Base-by-base conservation (phyloP, 495 filamentous ascomycete species). In the Tuber melanosporum region DNA sequence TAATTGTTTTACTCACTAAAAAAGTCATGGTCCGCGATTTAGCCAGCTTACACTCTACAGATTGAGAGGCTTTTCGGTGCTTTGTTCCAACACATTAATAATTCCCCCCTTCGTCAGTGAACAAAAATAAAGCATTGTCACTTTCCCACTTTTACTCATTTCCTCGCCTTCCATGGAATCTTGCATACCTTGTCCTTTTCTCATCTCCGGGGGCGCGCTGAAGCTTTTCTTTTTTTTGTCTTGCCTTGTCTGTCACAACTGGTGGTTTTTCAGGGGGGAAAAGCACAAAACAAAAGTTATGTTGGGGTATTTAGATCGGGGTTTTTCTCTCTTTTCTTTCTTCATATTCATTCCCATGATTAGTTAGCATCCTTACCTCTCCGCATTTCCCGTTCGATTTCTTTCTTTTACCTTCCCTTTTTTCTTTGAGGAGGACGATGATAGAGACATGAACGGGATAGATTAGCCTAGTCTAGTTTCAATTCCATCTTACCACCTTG, bases 41-140 rank as follows among this genome's bases (percentile, higher is more conserved):
- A 46, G 44, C 62, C 82, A 42, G 79, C 46, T 73, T 45, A 44
- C 62, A 44, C 45, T 52, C 72, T 42, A 42, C 66, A 85, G 84
- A 84, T 85, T 70, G 82, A 85, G 74, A 79, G 82, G 42, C 74
- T 85, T 39, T 84, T 85, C 77, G 83, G 79, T 44, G 79, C 80
- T 57, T 73, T 85, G 72, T 84, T 85, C 62, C 84, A 85, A 73
- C 85, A 85, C 43, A 85, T 85, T 69, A 84, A 85, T 73, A 81
- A 80, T 42, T 81, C 79, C 42, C 79, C 79, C 42, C 79, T 78
- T 52, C 79, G 79, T n/a, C 73, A 81, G 70, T 81, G 77, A 74
- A 17, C 41, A 8, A 19, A 19, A 49, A 49, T 47, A 26, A 72
- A 19, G 42, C 45, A 71, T 26, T 52, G 22, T 22, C n/a, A 26